These are phyloP conservation scores for Kwoniella dendrophila DNA, from an alignment of 768 basidiomycete genomes.

Conservation along the genomic window DNA sequence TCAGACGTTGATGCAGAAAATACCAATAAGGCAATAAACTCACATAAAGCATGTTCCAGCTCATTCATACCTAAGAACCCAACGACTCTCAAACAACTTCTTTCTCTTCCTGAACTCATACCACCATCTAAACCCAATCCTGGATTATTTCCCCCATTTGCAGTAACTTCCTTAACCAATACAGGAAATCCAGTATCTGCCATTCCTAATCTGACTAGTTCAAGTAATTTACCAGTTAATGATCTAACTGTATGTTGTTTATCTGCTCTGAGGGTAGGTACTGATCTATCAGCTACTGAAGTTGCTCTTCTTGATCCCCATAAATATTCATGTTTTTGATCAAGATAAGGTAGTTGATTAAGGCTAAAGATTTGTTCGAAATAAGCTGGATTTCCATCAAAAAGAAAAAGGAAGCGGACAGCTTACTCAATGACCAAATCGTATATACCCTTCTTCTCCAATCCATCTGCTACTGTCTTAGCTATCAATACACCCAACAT, in stretches of 20 bases:
- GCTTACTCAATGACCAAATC: slow-evolving; percentile 86
- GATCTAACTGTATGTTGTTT: slow-evolving; percentile 73
- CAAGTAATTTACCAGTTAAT: slow-evolving; percentile 71
- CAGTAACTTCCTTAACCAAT: slow-evolving; percentile 60
- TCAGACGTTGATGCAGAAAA: neutral
- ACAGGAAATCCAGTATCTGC: slow-evolving; percentile 82
- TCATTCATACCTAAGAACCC: slow-evolving; percentile 93
- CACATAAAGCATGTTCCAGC: slow-evolving; percentile 87
- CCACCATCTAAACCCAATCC: slow-evolving; percentile 17
- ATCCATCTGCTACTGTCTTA: slow-evolving; percentile 82
- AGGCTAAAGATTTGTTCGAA: slow-evolving; percentile 62
- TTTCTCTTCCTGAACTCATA: slow-evolving; percentile 9
- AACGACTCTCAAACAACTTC: slow-evolving; percentile 65
- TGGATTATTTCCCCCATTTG: slow-evolving; percentile 3
- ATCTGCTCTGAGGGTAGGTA: slow-evolving; percentile 73
- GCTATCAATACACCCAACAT: slow-evolving; percentile 69
- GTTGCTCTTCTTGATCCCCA: slow-evolving; percentile 77
- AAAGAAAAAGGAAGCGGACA: neutral
- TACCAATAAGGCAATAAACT: slow-evolving; percentile 45
- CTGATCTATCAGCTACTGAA: slow-evolving; percentile 71
- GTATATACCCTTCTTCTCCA: slow-evolving; percentile 94
- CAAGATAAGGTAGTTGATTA: slow-evolving; percentile 86
- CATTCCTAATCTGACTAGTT: slow-evolving; percentile 62
- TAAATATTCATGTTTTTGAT: slow-evolving; percentile 83
- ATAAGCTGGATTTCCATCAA: neutral